These are phyloP conservation scores for Mortierella antarctica DNA, from an alignment of 192 early-diverging fungal genomes.

Conservation along the genomic window DNA sequence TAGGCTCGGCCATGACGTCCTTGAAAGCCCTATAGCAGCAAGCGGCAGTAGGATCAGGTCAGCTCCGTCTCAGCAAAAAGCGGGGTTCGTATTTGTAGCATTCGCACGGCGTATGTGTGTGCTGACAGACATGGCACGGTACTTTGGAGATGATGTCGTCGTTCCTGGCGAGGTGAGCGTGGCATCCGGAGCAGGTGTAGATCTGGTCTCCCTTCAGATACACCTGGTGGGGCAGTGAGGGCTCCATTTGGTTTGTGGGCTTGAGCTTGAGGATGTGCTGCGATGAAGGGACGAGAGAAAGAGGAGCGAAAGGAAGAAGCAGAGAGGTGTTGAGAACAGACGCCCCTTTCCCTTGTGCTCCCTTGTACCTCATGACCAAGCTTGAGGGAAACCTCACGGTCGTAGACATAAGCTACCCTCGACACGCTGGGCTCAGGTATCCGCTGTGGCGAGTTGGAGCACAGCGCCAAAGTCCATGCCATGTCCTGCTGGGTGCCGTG, in stretches of 20 bases:
- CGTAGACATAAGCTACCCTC: too few relatives aligned
- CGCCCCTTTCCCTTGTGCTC: too few relatives aligned
- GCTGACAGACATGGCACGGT: neutral
- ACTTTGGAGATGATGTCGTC: constrained; percentile 70
- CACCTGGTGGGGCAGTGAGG: constrained; percentile 52
- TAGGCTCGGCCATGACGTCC: constrained; percentile 67
- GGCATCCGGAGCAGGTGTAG: constrained; percentile 65
- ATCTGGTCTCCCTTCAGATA: constrained; percentile 59
- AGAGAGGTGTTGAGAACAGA: constrained; percentile 19
- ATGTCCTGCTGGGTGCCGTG: too few relatives aligned
- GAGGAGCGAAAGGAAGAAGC: constrained; percentile 14
- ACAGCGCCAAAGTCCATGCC: too few relatives aligned
- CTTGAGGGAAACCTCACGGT: too few relatives aligned
- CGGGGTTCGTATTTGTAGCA: neutral
- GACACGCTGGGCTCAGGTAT: too few relatives aligned
- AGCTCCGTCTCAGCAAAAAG: neutral
- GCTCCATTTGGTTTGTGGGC: neutral
- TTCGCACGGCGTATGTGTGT: neutral
- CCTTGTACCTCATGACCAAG: too few relatives aligned
- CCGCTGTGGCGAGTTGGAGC: too few relatives aligned
- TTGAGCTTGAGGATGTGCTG: neutral
- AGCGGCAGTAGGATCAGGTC: neutral
- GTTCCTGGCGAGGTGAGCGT: constrained; percentile 64
- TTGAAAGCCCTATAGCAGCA: constrained; percentile 54
- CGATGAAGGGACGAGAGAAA: too few relatives aligned